Evolutionary conservation across 2,329 filamentous ascomycete species (phyloP).

Genomic region (Oidium heveae): DNA sequence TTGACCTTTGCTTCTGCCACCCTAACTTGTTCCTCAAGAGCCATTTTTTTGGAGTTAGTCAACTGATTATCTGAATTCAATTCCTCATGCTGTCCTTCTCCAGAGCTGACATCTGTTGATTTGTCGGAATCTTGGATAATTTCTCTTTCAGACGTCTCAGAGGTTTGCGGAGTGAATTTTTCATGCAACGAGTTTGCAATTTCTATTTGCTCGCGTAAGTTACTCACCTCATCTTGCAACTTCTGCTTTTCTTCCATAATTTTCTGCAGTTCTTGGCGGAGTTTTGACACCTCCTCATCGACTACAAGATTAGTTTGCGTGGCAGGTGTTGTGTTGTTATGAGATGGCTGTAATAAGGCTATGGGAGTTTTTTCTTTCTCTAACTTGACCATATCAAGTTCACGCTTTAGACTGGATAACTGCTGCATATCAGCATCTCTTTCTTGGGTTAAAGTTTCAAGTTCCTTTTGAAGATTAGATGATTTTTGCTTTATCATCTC

Average conservation of each 20-base stretch:
- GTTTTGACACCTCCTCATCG: conserved; percentile 23
- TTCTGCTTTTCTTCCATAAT: conserved; percentile 41
- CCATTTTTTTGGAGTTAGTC: conserved; percentile 22
- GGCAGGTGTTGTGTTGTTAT: conserved; percentile 21
- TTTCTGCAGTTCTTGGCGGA: conserved; percentile 36
- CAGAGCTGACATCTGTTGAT: conserved; percentile 22
- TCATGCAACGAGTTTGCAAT: conserved; percentile 38
- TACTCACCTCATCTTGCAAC: conserved; percentile 36
- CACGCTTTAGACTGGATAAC: conserved; percentile 13
- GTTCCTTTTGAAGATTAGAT: conserved; percentile 20
- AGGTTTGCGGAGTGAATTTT: conserved; percentile 16
- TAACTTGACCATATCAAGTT: conserved; percentile 19
- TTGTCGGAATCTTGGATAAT: conserved; percentile 10
- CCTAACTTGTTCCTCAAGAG: conserved; percentile 35
- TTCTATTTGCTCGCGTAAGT: conserved; percentile 32
- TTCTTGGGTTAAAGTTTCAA: conserved; percentile 19
- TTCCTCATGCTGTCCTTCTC: conserved; percentile 30
- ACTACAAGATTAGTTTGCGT: conserved; percentile 24
- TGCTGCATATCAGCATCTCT: conserved; percentile 14
- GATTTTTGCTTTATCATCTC: conserved; percentile 15
- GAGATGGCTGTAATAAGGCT: conserved; percentile 6
- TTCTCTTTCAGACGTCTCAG: conserved; percentile 18
- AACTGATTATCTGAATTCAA: conserved; percentile 4
- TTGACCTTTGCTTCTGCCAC: conserved; percentile 33
- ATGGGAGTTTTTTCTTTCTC: conserved; percentile 21